Base-by-base conservation (phyloP, 306 rosid genomes). In the Cicer arietinum region DNA sequence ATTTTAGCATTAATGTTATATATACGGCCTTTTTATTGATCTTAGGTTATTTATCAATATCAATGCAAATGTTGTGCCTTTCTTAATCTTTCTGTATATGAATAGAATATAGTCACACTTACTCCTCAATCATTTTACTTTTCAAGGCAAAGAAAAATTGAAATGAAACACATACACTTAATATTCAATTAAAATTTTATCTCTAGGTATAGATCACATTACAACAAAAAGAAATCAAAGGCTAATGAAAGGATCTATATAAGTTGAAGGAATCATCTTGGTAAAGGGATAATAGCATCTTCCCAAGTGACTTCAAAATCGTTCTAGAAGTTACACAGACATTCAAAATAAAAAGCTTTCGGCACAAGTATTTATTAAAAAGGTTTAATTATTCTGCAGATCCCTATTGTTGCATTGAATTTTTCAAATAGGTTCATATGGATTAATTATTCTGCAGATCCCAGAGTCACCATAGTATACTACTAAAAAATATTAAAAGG, bases 141-240 rank as follows among this genome's bases (percentile, higher is more conserved):
- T 77, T 67, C 48, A 77, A 45, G 62, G 69, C 51, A 17, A 59
- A 60, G 69, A 67, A 43, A 57, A 43, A 0, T 17, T 57, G 67
- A 60, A 9, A 10, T 58, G 13, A 14, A 35, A 41, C 48, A 74
- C 69, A 14, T 16, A 41, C 48, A 74, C 69, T 14, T 46, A 17
- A 7, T 64, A 17, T 63, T 39, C 62, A 48, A 59, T 30, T 59
- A 50, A 43, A 63, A 48, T 45, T 44, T 9, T 74, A 16, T 74
- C 37, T 48, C 61, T 11, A 45, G 25, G 69, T 59, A 30, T 14
- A 73, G 37, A 40, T 25, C 67, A 73, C 64, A 59, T 18, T 39
- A 60, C 43, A 60, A 35, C 16, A 60, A 56, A 56, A 56, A 35
- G 10, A 35, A 60, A 62, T 37, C 13, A 39, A 39, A 39, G 67